These are phyloP conservation scores for Penicillium manginii DNA, from an alignment of 495 filamentous ascomycete genomes.

Conservation along the genomic window DNA sequence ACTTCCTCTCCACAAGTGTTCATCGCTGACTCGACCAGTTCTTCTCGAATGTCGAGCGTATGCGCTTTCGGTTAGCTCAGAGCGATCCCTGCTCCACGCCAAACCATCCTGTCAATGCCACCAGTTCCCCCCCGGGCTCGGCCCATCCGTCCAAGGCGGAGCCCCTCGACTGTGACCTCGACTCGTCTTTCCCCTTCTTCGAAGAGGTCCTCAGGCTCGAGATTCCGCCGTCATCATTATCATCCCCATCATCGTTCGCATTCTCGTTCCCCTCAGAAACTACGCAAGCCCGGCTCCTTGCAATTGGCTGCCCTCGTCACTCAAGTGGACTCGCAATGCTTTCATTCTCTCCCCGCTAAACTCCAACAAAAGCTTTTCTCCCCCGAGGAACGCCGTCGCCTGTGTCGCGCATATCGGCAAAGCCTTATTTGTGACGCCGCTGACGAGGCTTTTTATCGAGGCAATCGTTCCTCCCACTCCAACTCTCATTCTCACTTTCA, in stretches of 20 bases:
- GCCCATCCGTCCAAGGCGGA: not conserved
- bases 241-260: not conserved
- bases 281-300: conserved; percentile 43
- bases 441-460: conserved; percentile 62
- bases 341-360: conserved; percentile 70
- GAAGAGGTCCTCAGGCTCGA: too few species aligned
- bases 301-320: conserved; percentile 46
- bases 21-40: conserved; percentile 34
- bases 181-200: not conserved
- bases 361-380: conserved; percentile 72
- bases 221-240: not conserved
- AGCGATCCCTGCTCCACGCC: conserved; percentile 30
- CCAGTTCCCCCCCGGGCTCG: not conserved
- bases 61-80: conserved; percentile 38
- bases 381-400: conserved; percentile 68
- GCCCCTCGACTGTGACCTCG: too few species aligned
- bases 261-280: conserved; percentile 8
- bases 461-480: conserved; percentile 1
- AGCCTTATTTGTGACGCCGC: conserved; percentile 70
- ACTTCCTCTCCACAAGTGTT: conserved; percentile 16
- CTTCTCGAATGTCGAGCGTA: conserved; percentile 47
- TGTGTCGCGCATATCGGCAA: conserved; percentile 56
- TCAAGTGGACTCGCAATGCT: conserved; percentile 70
- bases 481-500: conserved; percentile 10
- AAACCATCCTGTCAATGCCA: conserved; percentile 17